Evolutionary conservation across 306 rosid genomes (phyloP), one percentile per base, ranked within the genome.

Genomic region (Acacia crassicarpa): DNA sequence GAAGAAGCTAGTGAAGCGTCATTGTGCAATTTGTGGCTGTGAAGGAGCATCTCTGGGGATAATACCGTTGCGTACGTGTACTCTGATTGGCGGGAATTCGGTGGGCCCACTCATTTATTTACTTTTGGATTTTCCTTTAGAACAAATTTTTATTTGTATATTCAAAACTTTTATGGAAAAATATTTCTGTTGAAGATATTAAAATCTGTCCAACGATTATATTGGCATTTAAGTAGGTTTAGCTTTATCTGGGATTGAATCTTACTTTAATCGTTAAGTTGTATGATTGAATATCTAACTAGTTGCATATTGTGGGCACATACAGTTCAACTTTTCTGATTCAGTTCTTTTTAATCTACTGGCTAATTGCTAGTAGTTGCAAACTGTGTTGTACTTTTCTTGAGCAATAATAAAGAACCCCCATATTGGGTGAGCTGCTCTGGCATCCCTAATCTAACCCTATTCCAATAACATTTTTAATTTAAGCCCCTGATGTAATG

Each of bases 31-130:
- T 23, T 67, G 88, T 80, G 82, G 79, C 14, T 54, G 53, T 19
- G 78, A 33, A n/a, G 38, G 48, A 17, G 23, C 20, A 13, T 45
- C n/a, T 45, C 6, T 76, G 54, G 44, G 68, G 88, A 85, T 85
- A 85, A 71, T 46, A 58, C 49, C 49, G 48, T 65, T 20, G 73
- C 1, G 4, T 22, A 41, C 27, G 70, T 8, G 22, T 46, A 44
- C 33, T 27, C 9, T 48, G 49, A 78, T 49, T 67, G 53, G 65
- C 58, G 71, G 58, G 72, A 63, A 45, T 5, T 43, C 9, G 69
- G 56, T 76, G 41, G 67, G 49, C 63, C 59, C 75, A 9, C 6
- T 12, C 32, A 0, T 72, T 72, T 9, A 46, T 46, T 44, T 13
- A 8, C 30, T 43, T 23, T 44, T 62, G 65, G 30, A 58, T 69